Evolutionary conservation across 2,329 filamentous ascomycete species (phyloP).

Genomic region (Xylariales sp.): DNA sequence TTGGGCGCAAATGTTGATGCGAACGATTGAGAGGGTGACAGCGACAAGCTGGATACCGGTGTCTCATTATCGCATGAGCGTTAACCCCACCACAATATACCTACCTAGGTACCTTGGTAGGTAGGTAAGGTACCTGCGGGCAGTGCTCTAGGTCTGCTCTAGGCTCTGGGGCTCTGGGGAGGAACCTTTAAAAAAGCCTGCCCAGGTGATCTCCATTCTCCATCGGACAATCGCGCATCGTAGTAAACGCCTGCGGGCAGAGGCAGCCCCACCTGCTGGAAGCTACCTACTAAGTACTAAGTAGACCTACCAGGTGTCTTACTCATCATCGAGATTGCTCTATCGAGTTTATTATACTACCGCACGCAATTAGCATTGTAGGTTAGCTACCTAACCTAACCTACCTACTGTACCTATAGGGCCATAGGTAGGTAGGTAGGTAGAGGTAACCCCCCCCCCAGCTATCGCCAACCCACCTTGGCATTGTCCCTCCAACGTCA

Average conservation of each 20-base stretch:
- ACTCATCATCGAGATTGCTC: neutral
- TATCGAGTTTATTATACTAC: conserved; percentile 27
- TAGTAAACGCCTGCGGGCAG: too few relatives aligned
- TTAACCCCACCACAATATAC: conserved; percentile 3
- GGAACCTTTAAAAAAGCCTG: too few relatives aligned
- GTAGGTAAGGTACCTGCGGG: too few relatives aligned
- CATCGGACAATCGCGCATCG: too few relatives aligned
- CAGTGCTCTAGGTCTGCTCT: too few relatives aligned
- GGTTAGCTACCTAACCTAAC: too few relatives aligned
- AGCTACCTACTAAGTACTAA: too few relatives aligned
- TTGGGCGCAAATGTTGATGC: conserved; percentile 4
- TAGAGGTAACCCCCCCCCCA: conserved; percentile 9
- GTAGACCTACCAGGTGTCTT: neutral
- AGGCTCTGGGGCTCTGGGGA: too few relatives aligned
- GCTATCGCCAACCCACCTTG: conserved; percentile 25
- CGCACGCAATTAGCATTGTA: conserved; percentile 11
- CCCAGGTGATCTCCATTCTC: too few relatives aligned
- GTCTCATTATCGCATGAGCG: conserved; percentile 18
- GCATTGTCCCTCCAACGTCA: conserved; percentile 29
- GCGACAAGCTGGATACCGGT: neutral
- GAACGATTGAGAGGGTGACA: conserved; percentile 7
- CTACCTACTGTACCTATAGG: too few relatives aligned
- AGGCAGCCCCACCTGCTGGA: too few relatives aligned
- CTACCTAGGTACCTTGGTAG: neutral
- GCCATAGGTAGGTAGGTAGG: neutral